phyloP scores from a whole-genome alignment of 192 early-diverging fungal genomes.

The Coemansia sp. region DNA sequence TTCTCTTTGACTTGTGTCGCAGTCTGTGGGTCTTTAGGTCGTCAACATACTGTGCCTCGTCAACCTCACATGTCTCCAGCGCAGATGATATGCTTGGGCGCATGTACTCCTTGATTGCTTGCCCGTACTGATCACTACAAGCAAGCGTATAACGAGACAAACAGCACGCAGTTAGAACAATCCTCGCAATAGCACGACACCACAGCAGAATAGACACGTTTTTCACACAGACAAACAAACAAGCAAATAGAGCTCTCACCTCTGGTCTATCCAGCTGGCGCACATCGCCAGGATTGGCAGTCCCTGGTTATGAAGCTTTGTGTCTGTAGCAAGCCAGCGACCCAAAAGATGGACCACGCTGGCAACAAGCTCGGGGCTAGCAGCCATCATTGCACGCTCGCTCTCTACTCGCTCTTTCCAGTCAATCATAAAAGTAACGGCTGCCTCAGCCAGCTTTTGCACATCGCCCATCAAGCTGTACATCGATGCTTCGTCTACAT shows the following conservation, averaged over 20 bases:
- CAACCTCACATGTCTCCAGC: slow-evolving; percentile 44
- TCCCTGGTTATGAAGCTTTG: slow-evolving; percentile 33
- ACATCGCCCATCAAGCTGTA: slow-evolving; percentile 36
- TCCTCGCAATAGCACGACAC: neutral
- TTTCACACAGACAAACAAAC: neutral
- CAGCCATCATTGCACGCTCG: slow-evolving; percentile 22
- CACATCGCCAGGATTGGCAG: slow-evolving; percentile 45
- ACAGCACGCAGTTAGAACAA: neutral
- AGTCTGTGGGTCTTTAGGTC: slow-evolving; percentile 37
- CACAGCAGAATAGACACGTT: neutral
- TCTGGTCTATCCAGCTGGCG: slow-evolving; percentile 26
- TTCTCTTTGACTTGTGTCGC: slow-evolving; percentile 16
- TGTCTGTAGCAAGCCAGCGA: slow-evolving; percentile 48
- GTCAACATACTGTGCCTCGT: slow-evolving; percentile 30
- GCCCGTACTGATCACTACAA: slow-evolving; percentile 13
- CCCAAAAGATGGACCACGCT: slow-evolving; percentile 28
- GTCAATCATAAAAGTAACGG: slow-evolving; percentile 31
- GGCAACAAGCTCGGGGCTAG: slow-evolving; percentile 18
- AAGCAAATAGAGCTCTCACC: slow-evolving; percentile 4
- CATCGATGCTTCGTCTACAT: slow-evolving; percentile 21
- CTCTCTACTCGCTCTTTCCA: slow-evolving; percentile 32
- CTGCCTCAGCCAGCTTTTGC: slow-evolving; percentile 22
- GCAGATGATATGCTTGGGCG: slow-evolving; percentile 45
- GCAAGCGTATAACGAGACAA: neutral
- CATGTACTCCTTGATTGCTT: slow-evolving; percentile 28